Evolutionary conservation across 1,139 yeast species (phyloP), one percentile per base, ranked within the genome.

Genomic region (Geotrichum candidum): DNA sequence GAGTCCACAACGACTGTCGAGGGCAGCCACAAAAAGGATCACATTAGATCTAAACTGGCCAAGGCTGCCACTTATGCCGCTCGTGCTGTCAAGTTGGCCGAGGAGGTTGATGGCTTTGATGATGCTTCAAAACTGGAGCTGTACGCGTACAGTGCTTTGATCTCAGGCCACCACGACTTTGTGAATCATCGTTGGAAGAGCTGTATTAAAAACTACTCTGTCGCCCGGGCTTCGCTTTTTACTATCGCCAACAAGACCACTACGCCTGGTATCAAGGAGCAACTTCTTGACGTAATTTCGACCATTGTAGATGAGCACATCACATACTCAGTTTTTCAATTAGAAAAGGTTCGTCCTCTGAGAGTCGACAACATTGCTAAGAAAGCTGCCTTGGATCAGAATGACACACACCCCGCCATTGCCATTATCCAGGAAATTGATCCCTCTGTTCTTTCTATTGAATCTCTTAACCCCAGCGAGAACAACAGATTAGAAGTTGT

Each of bases 231-330:
- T 61, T 80, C 83, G 0, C 78, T 88, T 61, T 85, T 65, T 25
- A 66, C 68, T 11, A 35, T 67, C 9, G 50, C 66, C 9, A 60
- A 54, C 27, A 53, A 59, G 33, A 54, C 61, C 6, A 13, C 45
- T 22, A 31, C 54, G n/a, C 35, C 61, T 9, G 67, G 63, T 9
- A 38, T 64, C 10, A 79, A 78, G 59, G 81, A 83, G 29, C 71
- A 85, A 46, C 79, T 83, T 65, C 75, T 77, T 58, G 94, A 87
- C 65, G 73, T 86, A 53, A 74, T 85, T 55, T 86, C 85, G 57
- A 78, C 83, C 7, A 68, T 78, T n/a, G 81, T 90, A 33, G 95
- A 88, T 69, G 91, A 94, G 18, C 80, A 88, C 2, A 78, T 89
- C 67, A 80, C 80, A 58, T 78, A 86, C 65, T 83, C 91, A 0